Percentiles rank a stretch among this genome's conserved stretches.
Evolutionary conservation across 2,329 filamentous ascomycete genomes (phyloP).

Genomic region (Ceratocystis eucalypticola): DNA sequence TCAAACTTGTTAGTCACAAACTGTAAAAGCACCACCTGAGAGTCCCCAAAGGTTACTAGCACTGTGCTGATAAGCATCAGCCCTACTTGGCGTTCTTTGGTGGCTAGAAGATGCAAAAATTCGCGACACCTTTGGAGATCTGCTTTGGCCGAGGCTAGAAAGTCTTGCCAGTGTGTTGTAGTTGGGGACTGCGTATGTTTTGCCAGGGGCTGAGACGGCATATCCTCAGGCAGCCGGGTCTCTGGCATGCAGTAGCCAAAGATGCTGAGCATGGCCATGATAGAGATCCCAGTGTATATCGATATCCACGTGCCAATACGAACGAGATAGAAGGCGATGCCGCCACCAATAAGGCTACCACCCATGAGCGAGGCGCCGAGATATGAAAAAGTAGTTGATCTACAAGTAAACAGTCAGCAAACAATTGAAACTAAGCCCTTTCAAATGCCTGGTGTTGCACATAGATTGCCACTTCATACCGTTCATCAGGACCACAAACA

Average conservation of each 20-base stretch:
- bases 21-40: constrained; percentile 21
- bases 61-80: constrained; percentile 18
- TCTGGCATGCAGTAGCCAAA: constrained; percentile 20
- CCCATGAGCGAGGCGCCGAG: constrained; percentile 19
- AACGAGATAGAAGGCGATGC: constrained; percentile 20
- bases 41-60: constrained; percentile 17
- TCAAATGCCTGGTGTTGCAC: constrained; percentile 6
- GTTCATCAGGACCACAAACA: constrained; percentile 11
- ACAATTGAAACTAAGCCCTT: not conserved
- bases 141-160: constrained; percentile 12
- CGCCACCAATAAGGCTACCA: constrained; percentile 20
- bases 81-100: constrained; percentile 12
- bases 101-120: constrained; percentile 15
- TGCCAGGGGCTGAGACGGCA: not conserved
- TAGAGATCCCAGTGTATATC: constrained; percentile 17
- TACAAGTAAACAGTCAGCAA: not conserved
- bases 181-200: not conserved
- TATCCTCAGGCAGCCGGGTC: constrained; percentile 13
- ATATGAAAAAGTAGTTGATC: constrained; percentile 21
- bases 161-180: constrained; percentile 11
- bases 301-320: constrained; percentile 18
- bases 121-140: constrained; percentile 12
- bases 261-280: constrained; percentile 13
- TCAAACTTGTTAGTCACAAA: constrained; percentile 24
- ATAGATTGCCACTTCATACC: constrained; percentile 16